These are phyloP conservation scores for Periconia sp. DNA, from an alignment of 2,329 filamentous ascomycete species.

Conservation along the genomic window DNA sequence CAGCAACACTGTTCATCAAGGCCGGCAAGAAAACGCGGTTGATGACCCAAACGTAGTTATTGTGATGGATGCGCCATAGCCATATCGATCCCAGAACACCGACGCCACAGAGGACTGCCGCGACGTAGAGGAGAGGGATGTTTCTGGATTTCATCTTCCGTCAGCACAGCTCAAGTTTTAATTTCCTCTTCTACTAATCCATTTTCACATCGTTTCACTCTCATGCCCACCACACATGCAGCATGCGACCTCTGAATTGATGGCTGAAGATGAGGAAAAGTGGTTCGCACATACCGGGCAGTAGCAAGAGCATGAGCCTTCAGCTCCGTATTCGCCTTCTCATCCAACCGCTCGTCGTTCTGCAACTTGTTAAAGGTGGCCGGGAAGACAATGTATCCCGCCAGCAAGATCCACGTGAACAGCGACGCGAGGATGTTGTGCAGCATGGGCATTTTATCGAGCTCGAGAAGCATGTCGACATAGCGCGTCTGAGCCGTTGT, in stretches of 20 bases:
- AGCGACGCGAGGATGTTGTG: constrained; percentile 53
- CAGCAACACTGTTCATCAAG: constrained; percentile 52
- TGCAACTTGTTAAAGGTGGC: constrained; percentile 54
- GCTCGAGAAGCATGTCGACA: constrained; percentile 50
- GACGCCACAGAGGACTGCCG: constrained; percentile 47
- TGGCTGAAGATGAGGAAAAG: background rate
- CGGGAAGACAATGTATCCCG: constrained; percentile 56
- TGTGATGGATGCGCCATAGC: constrained; percentile 49
- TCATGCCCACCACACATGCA: no score
- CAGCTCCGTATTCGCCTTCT: constrained; percentile 17
- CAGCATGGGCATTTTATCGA: constrained; percentile 49
- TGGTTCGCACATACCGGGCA: constrained; percentile 12
- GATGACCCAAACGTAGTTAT: constrained; percentile 58
- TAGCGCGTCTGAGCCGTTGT: constrained; percentile 32
- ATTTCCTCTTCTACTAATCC: no score
- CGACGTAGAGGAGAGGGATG: constrained; percentile 49
- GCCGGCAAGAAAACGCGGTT: constrained; percentile 53
- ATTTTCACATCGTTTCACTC: no score
- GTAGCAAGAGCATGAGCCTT: constrained; percentile 35
- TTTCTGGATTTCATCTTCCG: constrained; percentile 20
- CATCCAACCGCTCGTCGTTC: constrained; percentile 27
- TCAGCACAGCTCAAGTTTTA: background rate
- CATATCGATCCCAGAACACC: constrained; percentile 46
- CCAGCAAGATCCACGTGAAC: constrained; percentile 55
- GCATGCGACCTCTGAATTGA: no score